These are phyloP conservation scores for Zasmidium cellare DNA, from an alignment of 2,329 filamentous ascomycete species.

Conservation along the genomic window DNA sequence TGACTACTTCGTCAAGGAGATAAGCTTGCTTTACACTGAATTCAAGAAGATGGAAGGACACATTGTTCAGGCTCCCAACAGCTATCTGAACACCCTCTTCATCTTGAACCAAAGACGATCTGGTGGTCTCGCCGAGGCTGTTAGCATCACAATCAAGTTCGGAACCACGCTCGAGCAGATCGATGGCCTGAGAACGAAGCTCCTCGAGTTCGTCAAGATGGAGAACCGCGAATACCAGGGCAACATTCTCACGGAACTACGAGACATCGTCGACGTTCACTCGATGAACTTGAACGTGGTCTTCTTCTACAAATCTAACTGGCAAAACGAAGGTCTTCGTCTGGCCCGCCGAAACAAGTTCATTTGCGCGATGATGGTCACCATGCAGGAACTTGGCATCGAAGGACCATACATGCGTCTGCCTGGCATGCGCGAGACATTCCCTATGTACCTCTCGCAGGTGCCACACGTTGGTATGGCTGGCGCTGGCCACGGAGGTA, in stretches of 20 bases:
- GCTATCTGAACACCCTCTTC: constrained; percentile 81
- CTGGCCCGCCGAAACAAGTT: constrained; percentile 92
- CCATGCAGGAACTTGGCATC: constrained; percentile 80
- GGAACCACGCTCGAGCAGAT: constrained; percentile 83
- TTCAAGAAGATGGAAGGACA: constrained; percentile 99
- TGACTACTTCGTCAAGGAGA: constrained; percentile 95
- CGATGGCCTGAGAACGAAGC: constrained; percentile 73
- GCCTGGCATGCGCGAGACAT: constrained; percentile 66
- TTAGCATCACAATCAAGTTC: constrained; percentile 83
- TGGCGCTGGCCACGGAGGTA: constrained; percentile 42
- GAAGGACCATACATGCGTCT: constrained; percentile 76
- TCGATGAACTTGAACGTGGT: constrained; percentile 87
- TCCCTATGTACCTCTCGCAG: constrained; percentile 65
- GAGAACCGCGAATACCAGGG: constrained; percentile 89
- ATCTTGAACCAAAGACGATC: constrained; percentile 93
- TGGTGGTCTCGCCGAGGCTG: constrained; percentile 80
- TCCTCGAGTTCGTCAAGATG: constrained; percentile 77
- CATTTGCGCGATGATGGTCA: constrained; percentile 84
- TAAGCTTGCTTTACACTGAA: constrained; percentile 88
- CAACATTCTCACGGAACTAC: constrained; percentile 84
- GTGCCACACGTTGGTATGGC: constrained; percentile 47
- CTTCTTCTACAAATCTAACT: constrained; percentile 97
- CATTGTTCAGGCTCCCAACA: constrained; percentile 93
- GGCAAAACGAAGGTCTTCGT: constrained; percentile 90
- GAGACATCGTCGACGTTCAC: constrained; percentile 76